phyloP scores from a whole-genome alignment of 768 basidiomycete genomes.

The Leucogyrophana mollusca region DNA sequence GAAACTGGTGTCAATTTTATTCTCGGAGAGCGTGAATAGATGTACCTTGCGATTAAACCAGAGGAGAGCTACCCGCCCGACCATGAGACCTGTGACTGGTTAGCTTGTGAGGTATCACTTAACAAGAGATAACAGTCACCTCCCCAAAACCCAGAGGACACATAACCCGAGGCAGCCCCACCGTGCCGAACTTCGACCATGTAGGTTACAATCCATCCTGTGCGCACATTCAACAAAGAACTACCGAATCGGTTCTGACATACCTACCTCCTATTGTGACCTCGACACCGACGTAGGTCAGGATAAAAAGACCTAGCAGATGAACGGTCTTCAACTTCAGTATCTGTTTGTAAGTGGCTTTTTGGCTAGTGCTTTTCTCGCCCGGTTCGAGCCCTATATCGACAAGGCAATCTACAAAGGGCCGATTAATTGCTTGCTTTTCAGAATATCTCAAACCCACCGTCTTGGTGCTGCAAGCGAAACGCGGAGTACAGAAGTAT shows the following conservation, averaged over 20 bases:
- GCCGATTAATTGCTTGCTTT: neutral
- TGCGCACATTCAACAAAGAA: neutral
- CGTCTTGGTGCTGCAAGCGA: slow-evolving; percentile 25
- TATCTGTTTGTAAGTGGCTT: slow-evolving; percentile 17
- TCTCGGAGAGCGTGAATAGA: neutral
- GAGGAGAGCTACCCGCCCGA: slow-evolving; percentile 47
- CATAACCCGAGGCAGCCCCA: slow-evolving; percentile 46
- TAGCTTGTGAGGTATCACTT: no score
- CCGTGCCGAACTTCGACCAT: slow-evolving; percentile 44
- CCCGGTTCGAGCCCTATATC: slow-evolving; percentile 25
- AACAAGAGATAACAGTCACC: slow-evolving; percentile 12
- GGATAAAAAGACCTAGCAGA: slow-evolving; percentile 38
- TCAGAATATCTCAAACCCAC: slow-evolving; percentile 8
- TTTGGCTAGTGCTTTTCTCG: slow-evolving; percentile 10
- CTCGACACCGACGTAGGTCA: slow-evolving; percentile 42
- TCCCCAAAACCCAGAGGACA: slow-evolving; percentile 50
- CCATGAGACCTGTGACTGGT: slow-evolving; percentile 44
- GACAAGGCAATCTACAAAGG: slow-evolving; percentile 24
- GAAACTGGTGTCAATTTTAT: neutral
- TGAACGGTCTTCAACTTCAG: slow-evolving; percentile 31
- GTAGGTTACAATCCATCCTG: slow-evolving; percentile 58
- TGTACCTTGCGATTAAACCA: slow-evolving; percentile 50
- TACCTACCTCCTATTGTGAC: slow-evolving; percentile 33
- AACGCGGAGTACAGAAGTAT: slow-evolving; percentile 20
- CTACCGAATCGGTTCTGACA: neutral